phyloP scores from a whole-genome alignment of 352 stramenopile species.

The Salisapilia sapeloensis region DNA sequence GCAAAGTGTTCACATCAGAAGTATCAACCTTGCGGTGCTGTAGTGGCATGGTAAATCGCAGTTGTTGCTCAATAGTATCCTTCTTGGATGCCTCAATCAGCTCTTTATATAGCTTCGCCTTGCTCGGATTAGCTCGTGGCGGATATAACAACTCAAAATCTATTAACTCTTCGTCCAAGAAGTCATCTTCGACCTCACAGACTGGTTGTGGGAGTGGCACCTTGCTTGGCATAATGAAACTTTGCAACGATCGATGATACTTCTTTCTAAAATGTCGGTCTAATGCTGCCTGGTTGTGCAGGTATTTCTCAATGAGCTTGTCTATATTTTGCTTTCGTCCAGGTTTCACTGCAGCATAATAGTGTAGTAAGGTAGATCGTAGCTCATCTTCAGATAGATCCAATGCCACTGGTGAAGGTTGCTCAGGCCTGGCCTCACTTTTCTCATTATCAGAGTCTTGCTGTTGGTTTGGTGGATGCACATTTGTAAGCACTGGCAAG shows the following conservation, averaged over 20 bases:
- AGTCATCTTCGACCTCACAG: background rate
- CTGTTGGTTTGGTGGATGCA: background rate
- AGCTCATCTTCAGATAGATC: constrained; percentile 16
- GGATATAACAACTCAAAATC: constrained; percentile 61
- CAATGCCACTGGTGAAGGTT: too few relatives aligned
- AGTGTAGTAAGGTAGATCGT: constrained; percentile 17
- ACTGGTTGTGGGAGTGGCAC: background rate
- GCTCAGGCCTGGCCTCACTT: too few relatives aligned
- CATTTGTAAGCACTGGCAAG: constrained; percentile 1
- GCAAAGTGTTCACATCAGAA: constrained; percentile 10
- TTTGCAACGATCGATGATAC: constrained; percentile 33
- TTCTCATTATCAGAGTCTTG: too few relatives aligned
- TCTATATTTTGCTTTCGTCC: constrained; percentile 44
- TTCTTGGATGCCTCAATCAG: constrained; percentile 70
- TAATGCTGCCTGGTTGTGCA: constrained; percentile 34
- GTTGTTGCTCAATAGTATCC: constrained; percentile 63
- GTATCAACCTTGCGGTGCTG: constrained; percentile 35
- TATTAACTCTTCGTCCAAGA: constrained; percentile 24
- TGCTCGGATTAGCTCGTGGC: constrained; percentile 13
- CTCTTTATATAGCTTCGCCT: constrained; percentile 31
- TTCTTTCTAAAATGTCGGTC: constrained; percentile 47
- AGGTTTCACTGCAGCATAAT: constrained; percentile 39
- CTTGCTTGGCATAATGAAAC: constrained; percentile 12
- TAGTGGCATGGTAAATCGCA: constrained; percentile 58
- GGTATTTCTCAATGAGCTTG: constrained; percentile 59